Base-by-base conservation (phyloP, 169 alveolate species). In the Pseudocohnilembus persalinus region DNA sequence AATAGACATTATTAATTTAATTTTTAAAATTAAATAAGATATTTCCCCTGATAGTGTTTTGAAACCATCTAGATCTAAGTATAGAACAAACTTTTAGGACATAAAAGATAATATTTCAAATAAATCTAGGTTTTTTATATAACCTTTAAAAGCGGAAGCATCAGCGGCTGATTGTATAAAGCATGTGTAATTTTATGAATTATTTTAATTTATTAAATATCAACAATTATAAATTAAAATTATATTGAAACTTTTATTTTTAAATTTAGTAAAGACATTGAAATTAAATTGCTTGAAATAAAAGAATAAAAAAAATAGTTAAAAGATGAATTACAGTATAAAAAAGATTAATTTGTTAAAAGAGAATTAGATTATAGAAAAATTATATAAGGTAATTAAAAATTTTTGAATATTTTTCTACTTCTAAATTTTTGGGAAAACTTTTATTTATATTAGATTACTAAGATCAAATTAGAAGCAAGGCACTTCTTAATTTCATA, bases 331-430 rank as follows among this genome's bases (percentile, higher is more conserved):
- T 49, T 86, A 28, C 65, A 49, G 31, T 79, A 75, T 74, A 79
- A 85, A 75, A 72, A 86, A 64, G 90, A 86, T 31, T 34, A 83
- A 76, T 86, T 49, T 81, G 90, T 86, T 30, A 63, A 86, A 74
- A 86, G 90, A 75, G 90, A 86, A 80, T 73, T 86, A 15, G 90
- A 86, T n/a, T 86, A 86, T 81, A 74, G 87, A 81, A 86, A 86
- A 49, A 86, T 83, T 33, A 86, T 86, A 31, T 83, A 86, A 65
- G 90, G 81, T 35, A 76, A 79, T 49, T 65, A 80, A 63, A 31
- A 30, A 34, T 83, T 80, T 74, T 49, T 86, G 15, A 86, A 85
- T 31, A 30, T 72, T 29, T 74, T 80, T 27, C 78, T 87, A 0
- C 83, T 83, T 31, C 72, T 86, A 25, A 83, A 86, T 81, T 11